Conservation (phyloP, 169 alveolate species). For the Toxoplasma gondii region DNA sequence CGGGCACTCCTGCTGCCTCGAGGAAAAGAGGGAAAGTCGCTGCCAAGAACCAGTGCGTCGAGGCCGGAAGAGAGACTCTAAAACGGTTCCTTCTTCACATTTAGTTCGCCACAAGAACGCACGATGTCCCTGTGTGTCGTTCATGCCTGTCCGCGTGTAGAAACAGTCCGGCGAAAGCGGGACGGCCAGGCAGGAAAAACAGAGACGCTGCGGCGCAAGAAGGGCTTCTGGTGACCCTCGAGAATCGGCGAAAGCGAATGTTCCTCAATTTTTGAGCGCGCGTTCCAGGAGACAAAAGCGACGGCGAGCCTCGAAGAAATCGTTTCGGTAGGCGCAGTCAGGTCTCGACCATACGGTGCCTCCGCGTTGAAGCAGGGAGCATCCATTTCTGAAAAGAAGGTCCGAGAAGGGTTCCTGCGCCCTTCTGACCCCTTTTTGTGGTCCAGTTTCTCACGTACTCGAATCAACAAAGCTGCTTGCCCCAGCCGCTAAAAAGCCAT, state of each 20-base stretch:
- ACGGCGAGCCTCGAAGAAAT: neutral
- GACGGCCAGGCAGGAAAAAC: neutral
- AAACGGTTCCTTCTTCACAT: neutral
- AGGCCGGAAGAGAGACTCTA: neutral
- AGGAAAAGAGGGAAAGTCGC: neutral
- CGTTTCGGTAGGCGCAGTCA: neutral
- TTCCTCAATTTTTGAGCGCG: neutral
- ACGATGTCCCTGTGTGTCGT: neutral
- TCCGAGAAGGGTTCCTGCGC: neutral
- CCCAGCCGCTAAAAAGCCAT: neutral
- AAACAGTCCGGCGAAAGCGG: neutral
- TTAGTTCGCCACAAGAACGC: neutral
- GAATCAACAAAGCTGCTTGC: neutral
- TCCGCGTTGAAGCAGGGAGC: neutral
- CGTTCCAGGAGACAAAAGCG: neutral
- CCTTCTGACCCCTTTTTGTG: neutral
- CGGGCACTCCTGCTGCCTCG: neutral
- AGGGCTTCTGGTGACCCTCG: neutral
- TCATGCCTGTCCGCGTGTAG: neutral
- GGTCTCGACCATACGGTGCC: neutral
- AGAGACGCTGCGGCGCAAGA: neutral
- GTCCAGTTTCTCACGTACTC: neutral
- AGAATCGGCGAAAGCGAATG: neutral
- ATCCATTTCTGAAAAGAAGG: neutral
- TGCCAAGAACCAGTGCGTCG: neutral